These are phyloP conservation scores for Ophiocordyceps camponoti-leonardi DNA, from an alignment of 2,329 filamentous ascomycete species.

Conservation along the genomic window DNA sequence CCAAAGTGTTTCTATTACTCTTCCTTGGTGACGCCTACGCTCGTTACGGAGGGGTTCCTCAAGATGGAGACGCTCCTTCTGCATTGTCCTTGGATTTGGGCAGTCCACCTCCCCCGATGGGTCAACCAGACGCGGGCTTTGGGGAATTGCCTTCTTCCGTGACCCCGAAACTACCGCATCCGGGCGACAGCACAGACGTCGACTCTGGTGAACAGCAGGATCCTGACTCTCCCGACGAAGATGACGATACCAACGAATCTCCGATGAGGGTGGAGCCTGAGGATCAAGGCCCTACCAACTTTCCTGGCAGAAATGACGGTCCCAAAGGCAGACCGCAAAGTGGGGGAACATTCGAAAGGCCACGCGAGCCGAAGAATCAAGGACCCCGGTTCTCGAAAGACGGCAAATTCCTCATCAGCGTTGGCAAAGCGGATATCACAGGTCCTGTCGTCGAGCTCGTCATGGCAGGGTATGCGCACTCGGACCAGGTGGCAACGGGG, in stretches of 20 bases:
- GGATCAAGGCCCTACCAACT: too few relatives aligned
- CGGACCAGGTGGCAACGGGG: slow-evolving; percentile 64
- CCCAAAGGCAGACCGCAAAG: too few relatives aligned
- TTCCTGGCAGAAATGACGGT: too few relatives aligned
- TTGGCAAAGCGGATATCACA: slow-evolving; percentile 41
- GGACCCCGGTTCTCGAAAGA: slow-evolving; percentile 2
- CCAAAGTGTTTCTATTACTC: slow-evolving; percentile 2
- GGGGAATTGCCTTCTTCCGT: too few relatives aligned
- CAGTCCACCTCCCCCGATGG: background rate
- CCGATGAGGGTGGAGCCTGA: too few relatives aligned
- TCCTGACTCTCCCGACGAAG: too few relatives aligned
- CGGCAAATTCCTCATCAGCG: slow-evolving; percentile 31
- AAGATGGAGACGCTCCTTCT: background rate
- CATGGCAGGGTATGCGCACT: slow-evolving; percentile 80
- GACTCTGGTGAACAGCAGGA: too few relatives aligned
- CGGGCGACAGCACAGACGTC: too few relatives aligned
- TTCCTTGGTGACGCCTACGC: slow-evolving; percentile 1
- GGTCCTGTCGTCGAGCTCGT: slow-evolving; percentile 78
- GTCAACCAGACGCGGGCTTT: background rate
- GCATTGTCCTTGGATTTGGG: background rate
- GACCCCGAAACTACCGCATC: too few relatives aligned
- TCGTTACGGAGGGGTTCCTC: background rate
- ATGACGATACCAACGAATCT: too few relatives aligned
- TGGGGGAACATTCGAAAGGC: too few relatives aligned
- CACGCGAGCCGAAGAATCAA: background rate